These are phyloP conservation scores for Penicillium sp. DNA, from an alignment of 2,329 filamentous ascomycete genomes.

Conservation along the genomic window DNA sequence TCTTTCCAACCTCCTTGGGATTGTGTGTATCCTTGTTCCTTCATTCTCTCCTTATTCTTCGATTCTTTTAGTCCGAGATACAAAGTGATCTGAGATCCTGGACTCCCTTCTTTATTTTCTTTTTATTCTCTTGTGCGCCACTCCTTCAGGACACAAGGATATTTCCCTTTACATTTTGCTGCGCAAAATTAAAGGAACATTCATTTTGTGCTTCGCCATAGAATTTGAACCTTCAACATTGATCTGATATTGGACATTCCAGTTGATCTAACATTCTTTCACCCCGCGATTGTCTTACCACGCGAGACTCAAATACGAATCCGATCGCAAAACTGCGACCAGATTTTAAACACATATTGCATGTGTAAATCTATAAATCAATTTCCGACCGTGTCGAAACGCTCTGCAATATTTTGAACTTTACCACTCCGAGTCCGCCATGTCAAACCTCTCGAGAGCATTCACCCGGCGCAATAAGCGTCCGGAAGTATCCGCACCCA, in stretches of 20 bases:
- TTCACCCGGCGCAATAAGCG: slow-evolving; percentile 50
- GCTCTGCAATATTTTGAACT: neutral
- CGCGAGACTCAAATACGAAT: slow-evolving; percentile 22
- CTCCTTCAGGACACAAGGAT: slow-evolving; percentile 22
- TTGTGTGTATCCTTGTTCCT: slow-evolving; percentile 21
- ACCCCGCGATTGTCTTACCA: slow-evolving; percentile 29
- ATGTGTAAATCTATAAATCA: slow-evolving; percentile 4
- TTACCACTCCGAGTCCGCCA: slow-evolving; percentile 19
- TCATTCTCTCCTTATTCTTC: slow-evolving; percentile 26
- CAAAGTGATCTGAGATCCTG: slow-evolving; percentile 30
- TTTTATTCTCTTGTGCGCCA: slow-evolving; percentile 32
- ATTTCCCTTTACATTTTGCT: slow-evolving; percentile 27
- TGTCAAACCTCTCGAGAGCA: slow-evolving; percentile 44
- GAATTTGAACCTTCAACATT: neutral
- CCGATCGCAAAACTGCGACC: slow-evolving; percentile 8
- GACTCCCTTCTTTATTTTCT: slow-evolving; percentile 22
- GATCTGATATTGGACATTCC: slow-evolving; percentile 32
- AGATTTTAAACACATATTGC: neutral
- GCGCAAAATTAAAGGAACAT: slow-evolving; percentile 26
- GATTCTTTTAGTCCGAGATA: slow-evolving; percentile 14
- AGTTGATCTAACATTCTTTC: slow-evolving; percentile 34
- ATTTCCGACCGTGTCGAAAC: slow-evolving; percentile 5
- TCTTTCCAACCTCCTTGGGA: slow-evolving; percentile 19
- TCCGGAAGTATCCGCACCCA: slow-evolving; percentile 45
- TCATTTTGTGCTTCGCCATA: slow-evolving; percentile 17